These are phyloP conservation scores for Craspedostauros australis DNA, from an alignment of 108 stramenopile species.

Conservation along the genomic window DNA sequence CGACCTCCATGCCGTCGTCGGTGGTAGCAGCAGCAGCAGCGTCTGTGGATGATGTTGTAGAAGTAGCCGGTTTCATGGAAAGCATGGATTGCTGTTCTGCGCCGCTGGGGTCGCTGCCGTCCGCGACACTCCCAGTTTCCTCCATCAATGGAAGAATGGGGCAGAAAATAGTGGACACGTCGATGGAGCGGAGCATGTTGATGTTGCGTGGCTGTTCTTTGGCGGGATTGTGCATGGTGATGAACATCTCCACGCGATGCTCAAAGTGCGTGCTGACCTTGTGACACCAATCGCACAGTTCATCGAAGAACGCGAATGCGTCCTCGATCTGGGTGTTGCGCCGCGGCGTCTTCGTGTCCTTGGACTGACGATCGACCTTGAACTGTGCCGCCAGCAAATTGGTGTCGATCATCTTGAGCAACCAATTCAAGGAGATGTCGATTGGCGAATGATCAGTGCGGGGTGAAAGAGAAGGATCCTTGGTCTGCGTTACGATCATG, in stretches of 20 bases:
- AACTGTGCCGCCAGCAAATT: conserved; percentile 26
- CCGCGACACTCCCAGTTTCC: too few relatives aligned
- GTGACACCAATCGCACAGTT: conserved; percentile 25
- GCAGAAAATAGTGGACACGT: conserved; percentile 52
- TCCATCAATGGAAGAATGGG: conserved; percentile 63
- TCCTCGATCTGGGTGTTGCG: conserved; percentile 50
- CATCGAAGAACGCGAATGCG: conserved; percentile 33
- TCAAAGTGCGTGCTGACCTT: conserved; percentile 4
- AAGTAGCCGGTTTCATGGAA: too few relatives aligned
- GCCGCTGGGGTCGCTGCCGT: too few relatives aligned
- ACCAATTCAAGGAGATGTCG: conserved; percentile 63
- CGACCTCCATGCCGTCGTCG: too few relatives aligned
- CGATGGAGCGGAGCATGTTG: too few relatives aligned
- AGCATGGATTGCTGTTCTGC: too few relatives aligned
- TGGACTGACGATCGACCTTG: conserved; percentile 28
- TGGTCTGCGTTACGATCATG: conserved; percentile 34
- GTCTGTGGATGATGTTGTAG: too few relatives aligned
- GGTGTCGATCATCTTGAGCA: conserved; percentile 44
- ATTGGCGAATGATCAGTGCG: conserved; percentile 12
- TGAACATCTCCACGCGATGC: conserved; percentile 1
- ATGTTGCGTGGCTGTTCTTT: background rate
- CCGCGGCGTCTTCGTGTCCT: conserved; percentile 48
- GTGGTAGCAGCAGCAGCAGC: too few relatives aligned
- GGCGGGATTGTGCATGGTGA: conserved; percentile 21
- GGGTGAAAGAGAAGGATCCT: conserved; percentile 14